Percentiles rank a stretch among this genome's conserved stretches.
Evolutionary conservation across 1,139 yeast genomes (phyloP).

Genomic region (Blastobotrys aristatus): DNA sequence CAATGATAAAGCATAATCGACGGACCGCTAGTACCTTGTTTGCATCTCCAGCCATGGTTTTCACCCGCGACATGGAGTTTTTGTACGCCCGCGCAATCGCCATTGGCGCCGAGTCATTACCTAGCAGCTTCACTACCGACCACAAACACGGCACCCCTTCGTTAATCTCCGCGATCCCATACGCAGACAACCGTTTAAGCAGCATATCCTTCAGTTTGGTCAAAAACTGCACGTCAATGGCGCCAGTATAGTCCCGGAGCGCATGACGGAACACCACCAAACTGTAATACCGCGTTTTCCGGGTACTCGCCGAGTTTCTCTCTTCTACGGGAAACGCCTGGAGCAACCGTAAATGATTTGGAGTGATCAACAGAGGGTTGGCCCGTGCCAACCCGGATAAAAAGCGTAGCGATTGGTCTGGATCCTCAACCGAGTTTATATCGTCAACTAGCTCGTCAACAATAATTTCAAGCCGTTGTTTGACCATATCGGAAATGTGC

Average conservation of each 20-base stretch:
- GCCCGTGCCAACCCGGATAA: constrained; percentile 10
- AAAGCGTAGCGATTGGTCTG: constrained; percentile 7
- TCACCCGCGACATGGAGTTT: constrained; percentile 8
- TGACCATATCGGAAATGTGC: neutral
- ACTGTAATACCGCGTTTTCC: constrained; percentile 12
- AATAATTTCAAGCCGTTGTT: constrained; percentile 3
- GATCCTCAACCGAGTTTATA: neutral
- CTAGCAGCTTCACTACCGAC: constrained; percentile 11
- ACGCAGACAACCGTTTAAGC: constrained; percentile 12
- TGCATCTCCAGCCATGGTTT: neutral
- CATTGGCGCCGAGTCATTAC: neutral
- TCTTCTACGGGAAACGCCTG: constrained; percentile 13
- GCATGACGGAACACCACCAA: constrained; percentile 12
- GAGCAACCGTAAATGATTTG: constrained; percentile 9
- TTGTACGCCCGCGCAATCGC: constrained; percentile 3
- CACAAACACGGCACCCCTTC: constrained; percentile 16
- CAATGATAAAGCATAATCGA: constrained; percentile 11
- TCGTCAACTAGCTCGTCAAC: constrained; percentile 12
- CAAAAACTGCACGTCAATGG: constrained; percentile 9
- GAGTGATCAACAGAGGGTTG: constrained; percentile 5
- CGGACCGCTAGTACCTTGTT: constrained; percentile 6
- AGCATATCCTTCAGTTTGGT: constrained; percentile 11
- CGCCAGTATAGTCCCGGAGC: constrained; percentile 1
- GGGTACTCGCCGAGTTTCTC: constrained; percentile 1
- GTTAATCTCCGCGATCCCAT: constrained; percentile 12